Conservation (phyloP, 225 moss, liverwort and hornwort species). For the Lunularia cruciata region DNA sequence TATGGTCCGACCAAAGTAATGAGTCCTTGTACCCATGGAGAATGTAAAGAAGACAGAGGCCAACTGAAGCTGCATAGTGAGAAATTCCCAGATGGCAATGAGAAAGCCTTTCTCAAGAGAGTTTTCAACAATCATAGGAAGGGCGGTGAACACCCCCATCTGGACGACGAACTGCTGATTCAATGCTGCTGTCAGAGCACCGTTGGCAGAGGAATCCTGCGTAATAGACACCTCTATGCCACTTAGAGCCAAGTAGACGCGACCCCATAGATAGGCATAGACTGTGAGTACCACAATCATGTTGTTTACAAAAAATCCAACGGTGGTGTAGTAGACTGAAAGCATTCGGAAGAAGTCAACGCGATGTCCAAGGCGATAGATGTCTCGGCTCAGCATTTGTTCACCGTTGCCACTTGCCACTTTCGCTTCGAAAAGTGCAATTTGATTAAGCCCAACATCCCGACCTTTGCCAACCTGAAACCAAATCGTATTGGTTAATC, state of each 20-base stretch:
- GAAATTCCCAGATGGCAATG: constrained; percentile 85
- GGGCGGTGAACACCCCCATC: constrained; percentile 86
- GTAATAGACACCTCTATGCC: constrained; percentile 72
- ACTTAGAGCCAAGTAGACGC: constrained; percentile 89
- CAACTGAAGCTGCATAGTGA: constrained; percentile 94
- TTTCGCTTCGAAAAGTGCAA: constrained; percentile 98
- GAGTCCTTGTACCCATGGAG: constrained; percentile 95
- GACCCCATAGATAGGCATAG: constrained; percentile 94
- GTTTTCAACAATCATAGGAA: constrained; percentile 99
- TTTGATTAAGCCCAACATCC: constrained; percentile 97
- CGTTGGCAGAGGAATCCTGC: constrained; percentile 52
- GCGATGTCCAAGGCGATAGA: constrained; percentile 94
- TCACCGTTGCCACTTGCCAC: constrained; percentile 99
- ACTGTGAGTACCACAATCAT: constrained; percentile 91
- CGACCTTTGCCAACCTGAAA: constrained; percentile 97
- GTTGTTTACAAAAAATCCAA: constrained; percentile 93
- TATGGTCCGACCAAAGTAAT: constrained; percentile 90
- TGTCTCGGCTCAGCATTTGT: constrained; percentile 94
- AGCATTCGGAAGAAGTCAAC: constrained; percentile 99
- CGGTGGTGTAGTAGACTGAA: constrained; percentile 94
- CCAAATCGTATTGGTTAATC: too few species aligned
- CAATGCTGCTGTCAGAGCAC: constrained; percentile 76
- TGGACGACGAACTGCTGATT: constrained; percentile 99
- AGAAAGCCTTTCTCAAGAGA: constrained; percentile 92
- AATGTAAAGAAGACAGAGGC: constrained; percentile 99